These are phyloP conservation scores for Marsdenia floribunda DNA, from an alignment of 257 asterid species.

Conservation along the genomic window DNA sequence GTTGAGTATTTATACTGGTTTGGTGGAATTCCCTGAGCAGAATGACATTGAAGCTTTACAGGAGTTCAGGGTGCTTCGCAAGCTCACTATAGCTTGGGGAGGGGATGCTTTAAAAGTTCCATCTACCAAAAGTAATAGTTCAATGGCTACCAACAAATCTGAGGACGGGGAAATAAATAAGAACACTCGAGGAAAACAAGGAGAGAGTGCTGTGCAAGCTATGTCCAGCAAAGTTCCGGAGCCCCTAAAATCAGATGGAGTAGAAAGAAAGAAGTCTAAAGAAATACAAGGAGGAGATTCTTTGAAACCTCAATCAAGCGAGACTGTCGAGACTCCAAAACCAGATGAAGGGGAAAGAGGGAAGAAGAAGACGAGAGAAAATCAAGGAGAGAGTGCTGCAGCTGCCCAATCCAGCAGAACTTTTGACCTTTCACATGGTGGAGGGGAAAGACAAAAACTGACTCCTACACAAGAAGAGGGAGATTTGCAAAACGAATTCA, in stretches of 20 bases:
- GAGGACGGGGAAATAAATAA: background rate
- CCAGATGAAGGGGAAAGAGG: background rate
- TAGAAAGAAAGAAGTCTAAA: background rate
- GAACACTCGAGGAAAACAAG: background rate
- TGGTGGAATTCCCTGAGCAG: slow-evolving; percentile 17
- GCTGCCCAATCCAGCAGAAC: background rate
- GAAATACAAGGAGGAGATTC: background rate
- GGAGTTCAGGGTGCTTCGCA: slow-evolving; percentile 13
- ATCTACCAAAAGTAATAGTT: background rate
- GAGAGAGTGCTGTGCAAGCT: background rate
- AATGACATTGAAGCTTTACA: slow-evolving; percentile 13
- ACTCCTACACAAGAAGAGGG: background rate
- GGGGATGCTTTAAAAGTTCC: slow-evolving; percentile 12
- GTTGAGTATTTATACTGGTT: slow-evolving; percentile 34
- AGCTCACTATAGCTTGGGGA: slow-evolving; percentile 53
- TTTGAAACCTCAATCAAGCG: background rate
- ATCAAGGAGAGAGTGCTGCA: background rate
- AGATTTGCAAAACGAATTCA: background rate
- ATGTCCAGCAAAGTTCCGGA: background rate
- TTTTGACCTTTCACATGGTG: background rate
- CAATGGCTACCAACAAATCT: background rate
- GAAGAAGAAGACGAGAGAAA: background rate
- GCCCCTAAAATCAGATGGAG: background rate
- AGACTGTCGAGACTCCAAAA: background rate
- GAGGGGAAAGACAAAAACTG: background rate